Evolutionary conservation across 208 protist species (phyloP), one percentile per base, ranked within the genome.

Genomic region (Acanthamoeba castellanii): DNA sequence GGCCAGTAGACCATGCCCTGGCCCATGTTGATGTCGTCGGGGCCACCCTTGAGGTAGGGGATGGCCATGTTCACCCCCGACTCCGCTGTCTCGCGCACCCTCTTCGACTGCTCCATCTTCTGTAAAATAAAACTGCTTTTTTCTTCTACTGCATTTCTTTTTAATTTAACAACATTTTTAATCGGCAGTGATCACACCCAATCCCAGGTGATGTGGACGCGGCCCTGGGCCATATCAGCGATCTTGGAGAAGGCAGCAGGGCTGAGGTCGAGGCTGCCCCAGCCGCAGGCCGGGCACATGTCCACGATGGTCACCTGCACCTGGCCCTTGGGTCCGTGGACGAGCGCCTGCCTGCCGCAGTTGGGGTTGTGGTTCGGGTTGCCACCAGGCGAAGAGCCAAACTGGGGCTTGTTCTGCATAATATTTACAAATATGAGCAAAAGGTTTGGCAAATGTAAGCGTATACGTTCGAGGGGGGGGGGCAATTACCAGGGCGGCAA

Each of bases 1-100:
- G 5, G 11, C 78, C 78, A 87, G 47, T 87, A 59, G 78, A 87
- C 78, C 78, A 87, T 87, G 78, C 78, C 78, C 30, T 87, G 78
- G 6, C 78, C 78, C 34, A 87, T 52, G 45, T 87, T 87, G 47
- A 59, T n/a, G 47, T 52, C 47, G 47, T 59, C 78, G 3, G 34
- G 78, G 8, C 47, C 37, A 5, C 78, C 45, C 78, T 52, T 37
- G 27, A 87, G 78, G 45, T 61, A 87, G 50, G 78, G 78, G 8
- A 37, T 20, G 16, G 47, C 78, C 78, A 87, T 61, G 22, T n/a
- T 30, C 25, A 87, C 78, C 20, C 37, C 37, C 30, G 78, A 87
- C 45, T 59, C 78, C 0, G 30, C 47, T 0, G 78, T 87, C 25
- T 87, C 47, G 22, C 30, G 16, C 78, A 59, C 78, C n/a, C 78